These are phyloP conservation scores for Phytophthora citricola DNA, from an alignment of 352 stramenopile species.

Conservation along the genomic window DNA sequence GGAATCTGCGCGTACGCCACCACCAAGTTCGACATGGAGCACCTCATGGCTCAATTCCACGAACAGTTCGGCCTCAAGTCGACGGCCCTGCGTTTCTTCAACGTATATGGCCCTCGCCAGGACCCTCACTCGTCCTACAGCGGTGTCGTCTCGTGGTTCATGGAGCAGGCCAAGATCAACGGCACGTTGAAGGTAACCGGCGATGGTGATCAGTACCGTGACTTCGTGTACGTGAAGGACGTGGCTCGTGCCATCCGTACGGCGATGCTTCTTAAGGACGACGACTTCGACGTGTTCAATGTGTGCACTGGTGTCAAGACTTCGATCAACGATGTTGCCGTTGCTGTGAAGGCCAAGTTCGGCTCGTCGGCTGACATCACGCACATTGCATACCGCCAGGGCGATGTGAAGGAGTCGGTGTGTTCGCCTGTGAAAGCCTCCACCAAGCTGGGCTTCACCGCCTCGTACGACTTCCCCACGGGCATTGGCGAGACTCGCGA, in stretches of 20 bases:
- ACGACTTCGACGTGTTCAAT: slow-evolving; percentile 84
- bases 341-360: slow-evolving; percentile 69
- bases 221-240: slow-evolving; percentile 88
- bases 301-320: slow-evolving; percentile 83
- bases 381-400: slow-evolving; percentile 69
- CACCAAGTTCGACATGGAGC: slow-evolving; percentile 86
- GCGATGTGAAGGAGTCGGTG: slow-evolving; percentile 81
- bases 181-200: slow-evolving; percentile 78
- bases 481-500: slow-evolving; percentile 75
- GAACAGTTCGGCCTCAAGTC: slow-evolving; percentile 68
- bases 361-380: slow-evolving; percentile 67
- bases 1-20: slow-evolving; percentile 83
- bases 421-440: slow-evolving; percentile 66
- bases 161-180: slow-evolving; percentile 86
- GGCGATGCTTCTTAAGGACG: slow-evolving; percentile 70
- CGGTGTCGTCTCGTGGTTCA: slow-evolving; percentile 83
- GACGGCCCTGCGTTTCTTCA: slow-evolving; percentile 83
- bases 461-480: slow-evolving; percentile 58
- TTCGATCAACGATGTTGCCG: slow-evolving; percentile 65
- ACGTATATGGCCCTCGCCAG: slow-evolving; percentile 83
- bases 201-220: slow-evolving; percentile 78
- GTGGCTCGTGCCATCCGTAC: slow-evolving; percentile 77
- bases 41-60: slow-evolving; percentile 76
- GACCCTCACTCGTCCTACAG: slow-evolving; percentile 85
- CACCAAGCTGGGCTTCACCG: slow-evolving; percentile 71